Evolutionary conservation across 768 basidiomycete genomes (phyloP).

Genomic region (Glaciozyma antarctica): DNA sequence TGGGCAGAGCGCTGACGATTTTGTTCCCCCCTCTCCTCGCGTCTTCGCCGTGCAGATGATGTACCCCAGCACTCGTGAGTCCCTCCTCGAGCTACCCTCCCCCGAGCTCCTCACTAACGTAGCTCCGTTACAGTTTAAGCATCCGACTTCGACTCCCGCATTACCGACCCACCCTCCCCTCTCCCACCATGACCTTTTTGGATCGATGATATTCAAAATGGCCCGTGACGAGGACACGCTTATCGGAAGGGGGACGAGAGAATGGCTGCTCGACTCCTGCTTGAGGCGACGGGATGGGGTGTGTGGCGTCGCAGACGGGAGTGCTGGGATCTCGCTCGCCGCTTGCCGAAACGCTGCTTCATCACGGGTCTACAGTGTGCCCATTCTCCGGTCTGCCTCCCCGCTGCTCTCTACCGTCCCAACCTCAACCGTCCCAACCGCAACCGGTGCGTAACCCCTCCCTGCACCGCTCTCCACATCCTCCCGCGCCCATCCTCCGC

Average conservation of each 20-base stretch:
- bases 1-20: neutral
- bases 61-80: conserved; percentile 62
- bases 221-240: neutral
- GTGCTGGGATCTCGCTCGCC: too few relatives aligned
- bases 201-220: neutral
- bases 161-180: neutral
- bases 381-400: neutral
- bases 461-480: neutral
- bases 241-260: neutral
- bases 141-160: conserved; percentile 1
- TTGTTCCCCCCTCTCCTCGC: neutral
- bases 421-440: neutral
- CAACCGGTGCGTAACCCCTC: neutral
- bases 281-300: too few relatives aligned
- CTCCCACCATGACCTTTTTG: neutral
- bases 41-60: conserved; percentile 57
- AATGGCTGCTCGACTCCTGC: neutral
- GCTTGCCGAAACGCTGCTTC: too few relatives aligned
- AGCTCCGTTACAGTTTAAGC: conserved; percentile 11
- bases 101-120: neutral
- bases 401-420: neutral
- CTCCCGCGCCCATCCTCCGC: neutral
- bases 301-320: too few relatives aligned
- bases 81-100: conserved; percentile 43
- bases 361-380: too few relatives aligned